Conservation (phyloP, 805 yeast species). For the Nakazawaea pomicola region DNA sequence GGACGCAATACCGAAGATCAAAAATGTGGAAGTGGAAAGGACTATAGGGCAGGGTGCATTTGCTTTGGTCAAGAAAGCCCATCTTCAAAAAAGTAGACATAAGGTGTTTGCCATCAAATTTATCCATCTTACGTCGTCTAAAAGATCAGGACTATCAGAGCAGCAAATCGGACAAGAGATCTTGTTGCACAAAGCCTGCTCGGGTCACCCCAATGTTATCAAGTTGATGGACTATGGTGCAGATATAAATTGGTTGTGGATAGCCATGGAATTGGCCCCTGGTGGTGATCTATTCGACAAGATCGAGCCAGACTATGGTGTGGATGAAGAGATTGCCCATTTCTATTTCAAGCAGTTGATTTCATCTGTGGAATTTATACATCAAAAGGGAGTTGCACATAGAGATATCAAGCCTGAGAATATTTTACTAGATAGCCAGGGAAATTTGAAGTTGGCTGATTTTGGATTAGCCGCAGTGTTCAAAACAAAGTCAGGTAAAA, state of each 20-base stretch:
- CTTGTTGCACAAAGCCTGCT: slow-evolving; percentile 52
- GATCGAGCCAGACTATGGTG: slow-evolving; percentile 71
- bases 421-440: slow-evolving; percentile 54
- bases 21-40: slow-evolving; percentile 39
- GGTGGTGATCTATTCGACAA: slow-evolving; percentile 79
- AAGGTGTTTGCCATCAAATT: slow-evolving; percentile 54
- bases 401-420: slow-evolving; percentile 70
- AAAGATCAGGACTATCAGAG: slow-evolving; percentile 25
- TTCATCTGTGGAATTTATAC: slow-evolving; percentile 56
- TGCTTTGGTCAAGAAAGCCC: slow-evolving; percentile 56
- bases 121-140: slow-evolving; percentile 35
- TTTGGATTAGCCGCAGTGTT: slow-evolving; percentile 70
- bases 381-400: slow-evolving; percentile 60
- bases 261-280: slow-evolving; percentile 62
- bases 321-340: slow-evolving; percentile 60
- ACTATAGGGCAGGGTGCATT: slow-evolving; percentile 67
- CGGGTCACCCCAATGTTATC: slow-evolving; percentile 56
- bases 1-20: slow-evolving; percentile 43
- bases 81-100: slow-evolving; percentile 27
- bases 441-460: slow-evolving; percentile 71
- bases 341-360: slow-evolving; percentile 64
- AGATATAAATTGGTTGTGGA: slow-evolving; percentile 54
- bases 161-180: slow-evolving; percentile 46
- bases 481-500: slow-evolving; percentile 41
- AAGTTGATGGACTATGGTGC: slow-evolving; percentile 49